These are phyloP conservation scores for Phlyctochytrium arcticum DNA, from an alignment of 192 early-diverging fungal species.

Conservation along the genomic window DNA sequence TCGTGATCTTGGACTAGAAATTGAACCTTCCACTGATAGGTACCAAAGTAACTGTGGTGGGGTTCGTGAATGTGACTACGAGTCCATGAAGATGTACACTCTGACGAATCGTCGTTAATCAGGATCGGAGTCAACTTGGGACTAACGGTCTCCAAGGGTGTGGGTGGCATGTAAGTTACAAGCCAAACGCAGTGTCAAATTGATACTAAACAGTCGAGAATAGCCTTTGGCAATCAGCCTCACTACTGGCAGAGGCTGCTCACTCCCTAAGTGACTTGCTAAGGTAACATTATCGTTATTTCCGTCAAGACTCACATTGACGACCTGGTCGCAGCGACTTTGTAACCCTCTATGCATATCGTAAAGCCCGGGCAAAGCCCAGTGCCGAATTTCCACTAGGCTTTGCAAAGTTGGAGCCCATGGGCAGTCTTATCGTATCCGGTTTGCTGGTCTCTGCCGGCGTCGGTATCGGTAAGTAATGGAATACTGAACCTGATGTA, in stretches of 20 bases:
- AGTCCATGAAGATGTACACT: background rate
- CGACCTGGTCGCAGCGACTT: constrained; percentile 52
- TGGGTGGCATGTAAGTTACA: constrained; percentile 29
- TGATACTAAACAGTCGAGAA: background rate
- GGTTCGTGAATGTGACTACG: background rate
- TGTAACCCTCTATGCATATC: constrained; percentile 76
- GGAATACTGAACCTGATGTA: too few relatives aligned
- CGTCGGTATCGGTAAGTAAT: constrained; percentile 61
- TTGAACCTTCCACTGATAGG: constrained; percentile 10
- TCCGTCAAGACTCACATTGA: constrained; percentile 8
- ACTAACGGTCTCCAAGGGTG: constrained; percentile 34
- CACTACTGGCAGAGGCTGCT: constrained; percentile 73
- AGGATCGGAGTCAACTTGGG: constrained; percentile 31
- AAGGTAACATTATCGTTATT: constrained; percentile 32
- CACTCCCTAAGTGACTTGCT: constrained; percentile 62
- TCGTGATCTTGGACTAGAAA: background rate
- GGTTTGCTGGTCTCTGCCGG: constrained; percentile 65
- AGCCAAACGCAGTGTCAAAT: background rate
- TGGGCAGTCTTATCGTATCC: constrained; percentile 49
- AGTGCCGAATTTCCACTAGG: constrained; percentile 64
- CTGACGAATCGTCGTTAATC: background rate
- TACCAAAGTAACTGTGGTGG: constrained; percentile 33
- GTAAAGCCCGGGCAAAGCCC: constrained; percentile 57
- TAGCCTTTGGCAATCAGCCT: constrained; percentile 59
- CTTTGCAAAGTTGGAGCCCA: constrained; percentile 41